phyloP scores from a whole-genome alignment of 768 basidiomycete species.

The Kondoa malvinella region DNA sequence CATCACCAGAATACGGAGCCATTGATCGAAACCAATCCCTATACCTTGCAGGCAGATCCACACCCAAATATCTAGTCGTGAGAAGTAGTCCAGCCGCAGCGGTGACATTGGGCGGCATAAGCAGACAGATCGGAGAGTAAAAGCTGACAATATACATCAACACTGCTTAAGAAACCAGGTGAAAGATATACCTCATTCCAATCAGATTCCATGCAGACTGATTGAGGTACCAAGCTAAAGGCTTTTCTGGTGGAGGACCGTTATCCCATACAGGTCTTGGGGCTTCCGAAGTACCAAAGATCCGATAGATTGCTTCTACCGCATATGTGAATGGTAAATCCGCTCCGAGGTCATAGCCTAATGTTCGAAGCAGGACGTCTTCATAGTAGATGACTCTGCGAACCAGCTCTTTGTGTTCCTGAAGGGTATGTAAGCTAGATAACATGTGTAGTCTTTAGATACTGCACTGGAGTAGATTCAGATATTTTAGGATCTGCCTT shows the following conservation, averaged over 20 bases:
- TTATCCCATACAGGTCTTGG: neutral
- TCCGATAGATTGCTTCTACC: constrained; percentile 12
- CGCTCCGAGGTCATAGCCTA: constrained; percentile 31
- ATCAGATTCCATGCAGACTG: constrained; percentile 21
- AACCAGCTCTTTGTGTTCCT: constrained; percentile 18
- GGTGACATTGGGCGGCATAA: constrained; percentile 23
- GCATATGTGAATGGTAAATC: constrained; percentile 22
- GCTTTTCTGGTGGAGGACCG: neutral
- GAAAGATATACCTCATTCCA: neutral
- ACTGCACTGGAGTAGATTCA: neutral
- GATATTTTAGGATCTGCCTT: constrained; percentile 7
- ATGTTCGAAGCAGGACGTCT: constrained; percentile 28
- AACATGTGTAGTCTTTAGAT: neutral
- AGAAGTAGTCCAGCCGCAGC: constrained; percentile 23
- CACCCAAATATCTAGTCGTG: constrained; percentile 9
- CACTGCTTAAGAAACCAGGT: neutral
- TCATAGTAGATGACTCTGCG: constrained; percentile 26
- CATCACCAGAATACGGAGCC: too few species aligned
- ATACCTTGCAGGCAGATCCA: constrained; percentile 3
- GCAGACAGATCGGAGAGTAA: constrained; percentile 22
- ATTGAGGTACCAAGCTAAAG: constrained; percentile 20
- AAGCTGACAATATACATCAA: constrained; percentile 13
- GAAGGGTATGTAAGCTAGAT: neutral
- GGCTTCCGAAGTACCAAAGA: neutral
- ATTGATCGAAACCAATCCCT: too few species aligned